Evolutionary conservation across 2,329 filamentous ascomycete species (phyloP), one percentile per base, ranked within the genome.

Genomic region (Cytospora piceicola): DNA sequence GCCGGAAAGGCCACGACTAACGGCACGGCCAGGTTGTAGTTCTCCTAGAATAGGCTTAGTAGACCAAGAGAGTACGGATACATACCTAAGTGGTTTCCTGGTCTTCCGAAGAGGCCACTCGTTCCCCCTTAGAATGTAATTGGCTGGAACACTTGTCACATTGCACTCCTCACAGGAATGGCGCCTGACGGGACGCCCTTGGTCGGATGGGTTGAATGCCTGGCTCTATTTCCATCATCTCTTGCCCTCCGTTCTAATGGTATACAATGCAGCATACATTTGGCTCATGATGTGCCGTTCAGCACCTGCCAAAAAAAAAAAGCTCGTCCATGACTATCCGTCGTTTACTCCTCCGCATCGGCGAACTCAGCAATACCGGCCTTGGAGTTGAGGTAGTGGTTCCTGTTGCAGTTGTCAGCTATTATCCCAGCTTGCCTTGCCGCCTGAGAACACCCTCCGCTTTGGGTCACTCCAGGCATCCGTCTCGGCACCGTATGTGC

Each of bases 361-460:
- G 39, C 78, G 69, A 80, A 80, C 80, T 84, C 82, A 67, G 82
- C 82, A 72, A 89, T 88, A 61, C 90, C 90, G 64, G 84, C 82
- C 86, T 93, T 93, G 73, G 90, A 92, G 85, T 93, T 92, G 74
- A 92, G 82, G 81, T 90, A 93, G 77, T 93, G 84, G 82, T 93
- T 93, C 80, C 91, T 93, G 58, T 14, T 30, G 7, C 24, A 7
- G 20, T 7, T 15, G 68, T 74, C 65, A 74, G 71, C 14, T n/a
- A n/a, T 22, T n/a, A 49, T 3, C 46, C 46, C n/a, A 49, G 22
- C 46, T 49, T 49, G 46, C n/a, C 46, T 49, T 49, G 46, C n/a
- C 46, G n/a, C 46, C 20, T 8, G 22, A 5, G 46, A 22, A 0
- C 22, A 49, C 46, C 46, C 6, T 46, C 42, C 20, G 42, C n/a